Evolutionary conservation across 805 yeast genomes (phyloP).

Genomic region (Blastobotrys americana): DNA sequence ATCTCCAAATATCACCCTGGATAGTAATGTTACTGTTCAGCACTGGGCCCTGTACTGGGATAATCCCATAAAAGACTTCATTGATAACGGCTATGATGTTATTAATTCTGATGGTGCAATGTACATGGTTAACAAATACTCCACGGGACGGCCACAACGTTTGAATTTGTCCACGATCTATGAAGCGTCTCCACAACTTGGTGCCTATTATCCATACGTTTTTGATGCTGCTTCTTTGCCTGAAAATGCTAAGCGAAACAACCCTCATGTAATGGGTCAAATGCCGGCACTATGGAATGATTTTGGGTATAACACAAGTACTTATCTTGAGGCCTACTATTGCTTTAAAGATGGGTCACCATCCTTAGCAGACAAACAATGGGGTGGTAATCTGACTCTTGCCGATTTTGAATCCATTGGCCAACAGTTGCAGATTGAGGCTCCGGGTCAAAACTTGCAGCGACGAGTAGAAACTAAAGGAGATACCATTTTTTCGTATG

Average conservation of each 20-base stretch:
- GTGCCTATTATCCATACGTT: conserved; percentile 1
- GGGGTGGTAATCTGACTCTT: conserved; percentile 2
- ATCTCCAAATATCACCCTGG: background rate
- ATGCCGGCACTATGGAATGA: conserved; percentile 2
- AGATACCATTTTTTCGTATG: background rate
- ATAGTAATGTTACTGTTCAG: conserved; percentile 1
- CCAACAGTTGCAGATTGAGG: background rate
- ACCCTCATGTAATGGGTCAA: background rate
- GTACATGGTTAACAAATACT: conserved; percentile 2
- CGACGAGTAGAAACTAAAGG: background rate
- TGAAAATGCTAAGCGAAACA: background rate
- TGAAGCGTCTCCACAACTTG: background rate
- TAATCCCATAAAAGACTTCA: background rate
- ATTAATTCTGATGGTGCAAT: conserved; percentile 1
- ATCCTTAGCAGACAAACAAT: conserved; percentile 2
- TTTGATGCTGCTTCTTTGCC: background rate
- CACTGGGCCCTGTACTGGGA: background rate
- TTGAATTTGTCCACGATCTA: background rate
- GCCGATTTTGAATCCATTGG: background rate
- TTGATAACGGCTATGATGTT: background rate
- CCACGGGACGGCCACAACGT: background rate
- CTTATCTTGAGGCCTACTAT: background rate
- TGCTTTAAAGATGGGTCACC: background rate
- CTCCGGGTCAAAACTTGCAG: conserved; percentile 1
- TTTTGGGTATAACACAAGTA: background rate